Conservation (phyloP, 1,284 basidiomycete genomes). For the Trichosporon coremiiforme region DNA sequence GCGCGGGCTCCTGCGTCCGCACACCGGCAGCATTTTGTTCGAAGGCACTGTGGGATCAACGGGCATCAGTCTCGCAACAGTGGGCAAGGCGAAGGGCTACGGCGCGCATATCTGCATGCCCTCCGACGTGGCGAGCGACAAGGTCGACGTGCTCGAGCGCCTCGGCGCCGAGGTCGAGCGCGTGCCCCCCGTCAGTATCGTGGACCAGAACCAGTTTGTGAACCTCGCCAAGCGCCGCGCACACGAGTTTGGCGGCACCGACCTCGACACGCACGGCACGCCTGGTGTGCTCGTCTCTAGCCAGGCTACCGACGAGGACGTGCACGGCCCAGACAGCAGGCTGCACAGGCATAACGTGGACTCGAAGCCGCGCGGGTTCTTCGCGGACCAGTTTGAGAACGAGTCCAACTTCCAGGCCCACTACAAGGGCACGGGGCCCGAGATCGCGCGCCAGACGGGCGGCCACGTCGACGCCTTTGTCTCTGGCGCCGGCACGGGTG, state of each 20-base stretch:
- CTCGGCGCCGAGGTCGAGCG: constrained; percentile 86
- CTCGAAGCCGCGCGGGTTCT: constrained; percentile 58
- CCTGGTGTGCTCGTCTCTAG: constrained; percentile 61
- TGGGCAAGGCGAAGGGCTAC: constrained; percentile 76
- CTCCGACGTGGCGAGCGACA: constrained; percentile 90
- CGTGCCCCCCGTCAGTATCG: constrained; percentile 80
- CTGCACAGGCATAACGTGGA: constrained; percentile 32
- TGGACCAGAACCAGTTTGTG: constrained; percentile 90
- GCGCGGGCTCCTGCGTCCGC: constrained; percentile 75
- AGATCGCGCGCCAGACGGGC: constrained; percentile 91
- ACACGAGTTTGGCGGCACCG: constrained; percentile 66
- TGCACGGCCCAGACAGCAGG: background rate
- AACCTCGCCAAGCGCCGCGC: constrained; percentile 80
- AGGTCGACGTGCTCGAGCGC: constrained; percentile 74
- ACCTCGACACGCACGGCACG: constrained; percentile 38
- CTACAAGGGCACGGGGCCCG: constrained; percentile 85
- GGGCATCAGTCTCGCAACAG: constrained; percentile 92
- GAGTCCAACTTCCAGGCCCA: constrained; percentile 88
- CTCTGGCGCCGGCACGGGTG: constrained; percentile 94
- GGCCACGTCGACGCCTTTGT: constrained; percentile 84
- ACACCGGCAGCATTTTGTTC: constrained; percentile 91
- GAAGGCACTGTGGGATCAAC: constrained; percentile 98
- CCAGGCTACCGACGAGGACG: constrained; percentile 60
- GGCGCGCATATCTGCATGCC: constrained; percentile 78
- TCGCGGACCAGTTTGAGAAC: constrained; percentile 97